phyloP scores from a whole-genome alignment of 441 rosid species.

The Breynia disticha region DNA sequence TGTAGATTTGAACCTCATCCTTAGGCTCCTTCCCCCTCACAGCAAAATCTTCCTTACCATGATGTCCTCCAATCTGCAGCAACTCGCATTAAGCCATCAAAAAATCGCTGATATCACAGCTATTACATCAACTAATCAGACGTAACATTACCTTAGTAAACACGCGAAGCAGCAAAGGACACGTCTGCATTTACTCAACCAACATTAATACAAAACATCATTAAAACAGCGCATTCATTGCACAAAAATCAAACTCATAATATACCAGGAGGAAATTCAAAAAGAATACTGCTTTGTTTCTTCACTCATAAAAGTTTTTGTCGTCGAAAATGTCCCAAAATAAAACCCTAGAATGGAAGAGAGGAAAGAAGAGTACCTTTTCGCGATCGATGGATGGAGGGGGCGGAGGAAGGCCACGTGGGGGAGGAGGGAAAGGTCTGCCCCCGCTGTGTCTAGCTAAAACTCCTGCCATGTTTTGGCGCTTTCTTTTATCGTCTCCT shows the following conservation, averaged over 20 bases:
- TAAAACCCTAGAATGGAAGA: conserved; percentile 5
- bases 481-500: background rate
- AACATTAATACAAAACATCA: background rate
- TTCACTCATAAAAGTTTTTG: no score
- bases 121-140: no score
- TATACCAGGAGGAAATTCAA: no score
- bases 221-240: conserved; percentile 1
- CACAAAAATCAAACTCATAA: no score
- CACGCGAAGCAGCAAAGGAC: conserved; percentile 90
- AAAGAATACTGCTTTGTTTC: no score
- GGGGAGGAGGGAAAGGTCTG: conserved; percentile 48
- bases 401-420: conserved; percentile 49
- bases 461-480: conserved; percentile 41
- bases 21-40: conserved; percentile 97
- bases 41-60: conserved; percentile 78
- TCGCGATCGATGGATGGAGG: conserved; percentile 79
- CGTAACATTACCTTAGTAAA: conserved; percentile 64
- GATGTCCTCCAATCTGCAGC: conserved; percentile 75
- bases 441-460: conserved; percentile 43
- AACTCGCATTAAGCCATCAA: background rate
- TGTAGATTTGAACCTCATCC: conserved; percentile 96
- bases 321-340: background rate
- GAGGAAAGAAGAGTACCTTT: conserved; percentile 36
- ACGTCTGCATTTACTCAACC: conserved; percentile 43
- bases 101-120: no score